A percentile compares a stretch with the other conserved stretches of the same genome.
phyloP scores from a whole-genome alignment of 805 yeast genomes.

The Vanderwaltozyma tropicalis region DNA sequence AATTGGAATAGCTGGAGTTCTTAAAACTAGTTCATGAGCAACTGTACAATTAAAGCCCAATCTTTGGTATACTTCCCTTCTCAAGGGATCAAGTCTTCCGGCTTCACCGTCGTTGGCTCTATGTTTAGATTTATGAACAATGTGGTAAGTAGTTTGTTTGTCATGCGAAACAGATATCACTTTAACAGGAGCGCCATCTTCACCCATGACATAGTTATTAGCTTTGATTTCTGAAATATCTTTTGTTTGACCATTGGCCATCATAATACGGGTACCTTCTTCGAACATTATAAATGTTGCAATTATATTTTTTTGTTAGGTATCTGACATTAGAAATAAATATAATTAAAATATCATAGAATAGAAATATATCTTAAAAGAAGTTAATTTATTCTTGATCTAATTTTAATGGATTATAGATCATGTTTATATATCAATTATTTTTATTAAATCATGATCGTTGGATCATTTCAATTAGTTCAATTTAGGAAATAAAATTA shows the following conservation, averaged over 20 bases:
- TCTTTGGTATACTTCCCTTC: conserved; percentile 12
- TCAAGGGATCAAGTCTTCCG: conserved; percentile 10
- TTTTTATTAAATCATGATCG: too few species aligned
- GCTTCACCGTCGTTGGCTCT: conserved; percentile 16
- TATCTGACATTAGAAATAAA: not conserved
- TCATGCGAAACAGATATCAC: conserved; percentile 37
- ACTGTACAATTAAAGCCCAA: conserved; percentile 16
- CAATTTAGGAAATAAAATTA: too few species aligned
- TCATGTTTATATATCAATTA: too few species aligned
- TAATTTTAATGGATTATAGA: too few species aligned
- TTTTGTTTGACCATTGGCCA: conserved; percentile 34
- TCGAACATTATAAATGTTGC: conserved; percentile 18
- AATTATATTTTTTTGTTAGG: not conserved
- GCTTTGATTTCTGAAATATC: conserved; percentile 28
- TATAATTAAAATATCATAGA: too few species aligned
- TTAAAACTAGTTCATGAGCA: conserved; percentile 13
- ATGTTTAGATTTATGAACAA: conserved; percentile 26
- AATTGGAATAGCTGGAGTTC: conserved; percentile 12
- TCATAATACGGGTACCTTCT: conserved; percentile 32
- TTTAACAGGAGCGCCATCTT: conserved; percentile 32
- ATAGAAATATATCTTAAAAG: too few species aligned
- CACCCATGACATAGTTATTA: conserved; percentile 35
- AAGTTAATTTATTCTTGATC: too few species aligned
- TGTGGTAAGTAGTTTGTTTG: conserved; percentile 33
- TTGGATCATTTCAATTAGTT: too few species aligned